Percentiles rank a stretch among this genome's conserved stretches.
Conservation (phyloP, 306 rosid species). For the Corylus americana region DNA sequence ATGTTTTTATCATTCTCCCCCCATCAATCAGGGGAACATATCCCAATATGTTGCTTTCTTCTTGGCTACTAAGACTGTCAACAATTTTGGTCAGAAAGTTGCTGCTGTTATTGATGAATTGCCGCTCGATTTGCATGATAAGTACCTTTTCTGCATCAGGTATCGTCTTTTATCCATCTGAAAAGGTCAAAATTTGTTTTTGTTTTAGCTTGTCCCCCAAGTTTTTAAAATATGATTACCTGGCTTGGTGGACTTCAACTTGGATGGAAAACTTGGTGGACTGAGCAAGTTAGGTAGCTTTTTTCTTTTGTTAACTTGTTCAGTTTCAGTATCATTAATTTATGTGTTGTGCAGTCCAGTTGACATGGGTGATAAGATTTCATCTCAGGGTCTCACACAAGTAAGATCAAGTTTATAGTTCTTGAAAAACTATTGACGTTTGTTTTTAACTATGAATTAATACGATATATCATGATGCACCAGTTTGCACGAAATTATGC, state of each 20-base stretch:
- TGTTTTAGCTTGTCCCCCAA: too few relatives aligned
- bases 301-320: constrained; percentile 4
- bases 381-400: constrained; percentile 84
- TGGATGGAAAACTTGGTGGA: constrained; percentile 21
- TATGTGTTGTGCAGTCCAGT: constrained; percentile 70
- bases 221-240: constrained; percentile 19
- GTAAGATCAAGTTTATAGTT: constrained; percentile 40
- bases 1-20: constrained; percentile 31
- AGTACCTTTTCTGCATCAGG: constrained; percentile 89
- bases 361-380: constrained; percentile 81
- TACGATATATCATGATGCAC: constrained; percentile 23
- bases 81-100: constrained; percentile 57
- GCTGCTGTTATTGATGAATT: constrained; percentile 74
- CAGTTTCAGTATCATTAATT: constrained; percentile 24
- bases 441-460: constrained; percentile 21
- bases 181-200: constrained; percentile 11
- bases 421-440: constrained; percentile 11
- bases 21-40: constrained; percentile 16
- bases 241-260: constrained; percentile 6
- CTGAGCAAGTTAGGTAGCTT: constrained; percentile 16
- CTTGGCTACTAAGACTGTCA: constrained; percentile 11
- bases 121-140: constrained; percentile 79
- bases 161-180: constrained; percentile 26
- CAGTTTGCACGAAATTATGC: constrained; percentile 88
- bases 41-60: constrained; percentile 22